Percentiles rank a stretch among this genome's conserved stretches.
Evolutionary conservation across 2,329 filamentous ascomycete species (phyloP).

Genomic region (Sarocladiaceae sp.): DNA sequence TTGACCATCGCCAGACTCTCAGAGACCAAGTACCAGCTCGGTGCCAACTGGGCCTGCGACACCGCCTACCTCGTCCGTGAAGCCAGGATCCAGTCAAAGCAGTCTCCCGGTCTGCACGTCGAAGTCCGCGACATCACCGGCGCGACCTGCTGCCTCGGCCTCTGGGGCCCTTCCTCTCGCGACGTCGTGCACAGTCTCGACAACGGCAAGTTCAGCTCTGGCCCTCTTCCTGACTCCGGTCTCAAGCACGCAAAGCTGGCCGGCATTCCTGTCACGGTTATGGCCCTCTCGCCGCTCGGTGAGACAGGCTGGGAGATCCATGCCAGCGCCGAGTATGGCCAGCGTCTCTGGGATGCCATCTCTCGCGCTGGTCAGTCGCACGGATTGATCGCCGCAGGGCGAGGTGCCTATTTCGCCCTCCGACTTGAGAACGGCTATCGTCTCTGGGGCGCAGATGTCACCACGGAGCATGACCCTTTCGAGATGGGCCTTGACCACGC

Average conservation of each 20-base stretch:
- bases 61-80: constrained; percentile 47
- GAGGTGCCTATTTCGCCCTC: constrained; percentile 50
- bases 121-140: constrained; percentile 54
- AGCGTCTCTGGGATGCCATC: constrained; percentile 51
- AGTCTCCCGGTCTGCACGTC: constrained; percentile 33
- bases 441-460: constrained; percentile 52
- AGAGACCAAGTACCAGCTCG: constrained; percentile 45
- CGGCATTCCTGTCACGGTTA: constrained; percentile 49
- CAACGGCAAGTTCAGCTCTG: constrained; percentile 41
- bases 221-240: constrained; percentile 42
- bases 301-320: constrained; percentile 59
- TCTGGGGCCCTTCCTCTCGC: constrained; percentile 53
- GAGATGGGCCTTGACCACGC: constrained; percentile 50
- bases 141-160: constrained; percentile 52
- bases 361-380: constrained; percentile 47
- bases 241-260: constrained; percentile 42
- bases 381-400: constrained; percentile 52
- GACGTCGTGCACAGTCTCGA: constrained; percentile 45
- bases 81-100: constrained; percentile 40
- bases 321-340: constrained; percentile 51
- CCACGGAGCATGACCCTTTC: constrained; percentile 52
- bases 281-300: constrained; percentile 54
- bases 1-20: constrained; percentile 48
- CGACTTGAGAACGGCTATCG: constrained; percentile 55
- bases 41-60: constrained; percentile 49